phyloP scores from a whole-genome alignment of 345 rosid species.

The Arabis alpina region DNA sequence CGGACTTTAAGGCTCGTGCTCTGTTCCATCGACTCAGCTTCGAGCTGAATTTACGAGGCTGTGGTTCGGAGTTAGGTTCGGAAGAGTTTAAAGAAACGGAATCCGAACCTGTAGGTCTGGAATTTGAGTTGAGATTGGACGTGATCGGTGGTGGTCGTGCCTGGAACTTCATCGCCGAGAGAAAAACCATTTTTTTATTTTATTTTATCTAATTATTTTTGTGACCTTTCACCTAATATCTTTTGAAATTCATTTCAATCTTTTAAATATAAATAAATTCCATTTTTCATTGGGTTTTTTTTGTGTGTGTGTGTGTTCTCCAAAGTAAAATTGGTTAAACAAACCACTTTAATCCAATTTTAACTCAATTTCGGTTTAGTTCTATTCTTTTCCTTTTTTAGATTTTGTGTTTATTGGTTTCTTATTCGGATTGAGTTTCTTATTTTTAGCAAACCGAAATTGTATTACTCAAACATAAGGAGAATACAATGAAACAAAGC shows the following conservation, averaged over 20 bases:
- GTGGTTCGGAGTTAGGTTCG: constrained; percentile 44
- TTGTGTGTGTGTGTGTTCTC: no score
- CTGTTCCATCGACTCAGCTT: constrained; percentile 87
- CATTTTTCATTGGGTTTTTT: neutral
- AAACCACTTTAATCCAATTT: neutral
- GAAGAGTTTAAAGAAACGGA: constrained; percentile 30
- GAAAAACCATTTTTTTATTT: constrained; percentile 48
- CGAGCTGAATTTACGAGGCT: constrained; percentile 58
- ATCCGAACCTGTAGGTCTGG: constrained; percentile 35
- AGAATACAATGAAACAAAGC: no score
- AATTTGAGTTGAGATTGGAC: constrained; percentile 34
- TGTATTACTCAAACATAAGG: no score
- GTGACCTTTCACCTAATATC: constrained; percentile 28
- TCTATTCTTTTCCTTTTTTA: no score
- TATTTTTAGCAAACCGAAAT: no score
- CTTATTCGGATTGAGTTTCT: neutral
- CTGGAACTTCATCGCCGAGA: constrained; percentile 47
- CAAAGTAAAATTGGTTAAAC: neutral
- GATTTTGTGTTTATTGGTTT: neutral
- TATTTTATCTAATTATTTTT: constrained; percentile 10
- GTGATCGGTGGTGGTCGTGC: constrained; percentile 46
- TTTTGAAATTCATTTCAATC: neutral
- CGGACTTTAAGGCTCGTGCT: constrained; percentile 76
- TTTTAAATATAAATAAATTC: neutral
- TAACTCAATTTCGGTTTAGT: neutral